A percentile compares a stretch with the other conserved stretches of the same genome.
phyloP scores from a whole-genome alignment of 2,329 filamentous ascomycete genomes.

The Phaeomoniella chlamydospora region DNA sequence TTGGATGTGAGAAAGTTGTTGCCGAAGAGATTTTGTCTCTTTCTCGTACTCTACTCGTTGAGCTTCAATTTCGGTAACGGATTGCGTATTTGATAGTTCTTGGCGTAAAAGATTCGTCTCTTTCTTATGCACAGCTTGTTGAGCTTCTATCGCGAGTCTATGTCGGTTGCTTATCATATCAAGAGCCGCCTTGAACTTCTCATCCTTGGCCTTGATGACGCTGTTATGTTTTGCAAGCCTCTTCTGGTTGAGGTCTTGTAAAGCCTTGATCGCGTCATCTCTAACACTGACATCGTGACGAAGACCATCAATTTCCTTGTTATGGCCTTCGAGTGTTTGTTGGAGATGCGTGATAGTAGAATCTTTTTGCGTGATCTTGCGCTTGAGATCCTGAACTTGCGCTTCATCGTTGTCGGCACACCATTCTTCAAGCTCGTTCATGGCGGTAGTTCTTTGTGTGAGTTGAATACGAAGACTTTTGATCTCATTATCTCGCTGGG shows the following conservation, averaged over 20 bases:
- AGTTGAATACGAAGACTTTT: not conserved
- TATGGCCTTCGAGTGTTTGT: not conserved
- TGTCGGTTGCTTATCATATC: not conserved
- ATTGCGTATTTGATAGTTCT: not conserved
- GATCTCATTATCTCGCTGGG: not conserved
- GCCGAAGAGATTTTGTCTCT: not conserved
- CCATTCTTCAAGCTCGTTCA: not conserved
- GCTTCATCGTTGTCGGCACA: not conserved
- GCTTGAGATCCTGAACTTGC: not conserved
- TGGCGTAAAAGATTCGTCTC: too few species aligned
- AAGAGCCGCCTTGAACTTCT: not conserved
- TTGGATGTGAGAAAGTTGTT: not conserved
- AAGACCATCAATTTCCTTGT: not conserved
- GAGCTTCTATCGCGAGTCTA: not conserved
- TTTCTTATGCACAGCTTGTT: not conserved
- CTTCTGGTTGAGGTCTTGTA: not conserved
- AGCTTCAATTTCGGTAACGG: not conserved
- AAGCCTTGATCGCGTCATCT: not conserved
- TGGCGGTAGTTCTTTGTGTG: not conserved
- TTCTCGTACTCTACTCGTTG: not conserved
- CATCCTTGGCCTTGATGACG: not conserved
- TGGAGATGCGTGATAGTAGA: not conserved
- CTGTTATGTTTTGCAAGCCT: not conserved
- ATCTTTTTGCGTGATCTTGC: not conserved
- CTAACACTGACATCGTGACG: not conserved